phyloP scores from a whole-genome alignment of 1,284 basidiomycete species.

The Gastroboletus turbinatus region DNA sequence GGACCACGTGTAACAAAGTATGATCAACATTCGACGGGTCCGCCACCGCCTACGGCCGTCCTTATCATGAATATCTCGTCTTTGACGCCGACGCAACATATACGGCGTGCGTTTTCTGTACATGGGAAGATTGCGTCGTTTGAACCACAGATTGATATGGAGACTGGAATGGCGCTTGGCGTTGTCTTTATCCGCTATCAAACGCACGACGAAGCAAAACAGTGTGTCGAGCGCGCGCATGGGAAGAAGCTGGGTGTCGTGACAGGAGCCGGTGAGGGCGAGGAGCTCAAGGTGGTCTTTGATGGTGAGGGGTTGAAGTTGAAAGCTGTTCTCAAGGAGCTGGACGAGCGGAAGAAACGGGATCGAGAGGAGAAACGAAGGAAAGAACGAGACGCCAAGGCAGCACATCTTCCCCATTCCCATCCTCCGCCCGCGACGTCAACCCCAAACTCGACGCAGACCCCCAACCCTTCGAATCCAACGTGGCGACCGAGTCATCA shows the following conservation, averaged over 20 bases:
- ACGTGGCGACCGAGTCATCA: slow-evolving; percentile 29
- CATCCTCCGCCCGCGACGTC: slow-evolving; percentile 20
- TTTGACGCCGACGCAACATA: slow-evolving; percentile 63
- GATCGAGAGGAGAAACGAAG: slow-evolving; percentile 51
- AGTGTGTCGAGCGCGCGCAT: slow-evolving; percentile 61
- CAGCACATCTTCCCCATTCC: slow-evolving; percentile 9
- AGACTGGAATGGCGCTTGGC: slow-evolving; percentile 81
- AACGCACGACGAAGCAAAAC: slow-evolving; percentile 59
- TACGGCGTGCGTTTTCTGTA: slow-evolving; percentile 67
- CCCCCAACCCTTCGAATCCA: slow-evolving; percentile 24
- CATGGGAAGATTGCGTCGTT: slow-evolving; percentile 73
- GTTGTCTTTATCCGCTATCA: slow-evolving; percentile 77
- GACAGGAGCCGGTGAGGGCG: slow-evolving; percentile 37
- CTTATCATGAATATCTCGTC: slow-evolving; percentile 75
- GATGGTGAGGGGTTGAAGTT: slow-evolving; percentile 61
- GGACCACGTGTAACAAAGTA: slow-evolving; percentile 48
- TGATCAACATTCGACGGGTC: slow-evolving; percentile 73
- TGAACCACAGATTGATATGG: slow-evolving; percentile 79
- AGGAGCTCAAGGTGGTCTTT: slow-evolving; percentile 58
- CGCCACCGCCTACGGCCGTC: slow-evolving; percentile 76
- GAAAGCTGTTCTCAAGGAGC: slow-evolving; percentile 57
- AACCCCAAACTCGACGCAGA: slow-evolving; percentile 32
- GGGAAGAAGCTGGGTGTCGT: slow-evolving; percentile 46
- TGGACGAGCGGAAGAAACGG: slow-evolving; percentile 53
- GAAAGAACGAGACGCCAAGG: slow-evolving; percentile 37